A percentile compares a stretch with the other conserved stretches of the same genome.
phyloP scores from a whole-genome alignment of 1,139 yeast species.

The Geotrichum carabidarum region DNA sequence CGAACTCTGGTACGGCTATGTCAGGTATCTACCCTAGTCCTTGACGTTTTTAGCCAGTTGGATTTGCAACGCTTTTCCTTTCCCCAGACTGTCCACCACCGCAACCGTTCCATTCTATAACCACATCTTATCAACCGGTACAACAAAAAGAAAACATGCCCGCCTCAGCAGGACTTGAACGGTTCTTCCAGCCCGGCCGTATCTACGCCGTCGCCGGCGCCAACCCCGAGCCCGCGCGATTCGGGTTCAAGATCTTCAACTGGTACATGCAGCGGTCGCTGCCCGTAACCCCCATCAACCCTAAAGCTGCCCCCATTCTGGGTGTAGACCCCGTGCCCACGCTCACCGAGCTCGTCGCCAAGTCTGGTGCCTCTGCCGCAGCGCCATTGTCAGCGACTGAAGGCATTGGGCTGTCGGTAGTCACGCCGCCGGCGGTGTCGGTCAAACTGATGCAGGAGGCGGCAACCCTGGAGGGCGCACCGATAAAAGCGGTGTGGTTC shows the following conservation, averaged over 20 bases:
- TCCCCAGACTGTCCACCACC: background rate
- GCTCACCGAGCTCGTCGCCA: constrained; percentile 38
- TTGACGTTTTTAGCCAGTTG: too few relatives aligned
- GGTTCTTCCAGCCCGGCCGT: constrained; percentile 50
- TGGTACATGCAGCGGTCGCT: constrained; percentile 62
- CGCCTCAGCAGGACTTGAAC: constrained; percentile 28
- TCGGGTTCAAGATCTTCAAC: constrained; percentile 61
- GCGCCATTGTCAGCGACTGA: background rate
- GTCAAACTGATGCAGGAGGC: constrained; percentile 45
- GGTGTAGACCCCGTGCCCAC: constrained; percentile 43
- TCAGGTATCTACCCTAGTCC: too few relatives aligned
- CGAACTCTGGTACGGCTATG: too few relatives aligned
- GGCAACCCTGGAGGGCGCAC: constrained; percentile 31
- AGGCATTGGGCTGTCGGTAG: constrained; percentile 37
- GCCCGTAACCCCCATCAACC: constrained; percentile 63
- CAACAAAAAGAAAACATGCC: background rate
- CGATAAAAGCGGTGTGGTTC: constrained; percentile 64
- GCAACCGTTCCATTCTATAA: background rate
- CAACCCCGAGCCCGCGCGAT: constrained; percentile 57
- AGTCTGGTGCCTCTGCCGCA: constrained; percentile 22
- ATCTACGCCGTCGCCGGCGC: constrained; percentile 71
- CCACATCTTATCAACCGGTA: background rate
- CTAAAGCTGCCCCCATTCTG: constrained; percentile 48
- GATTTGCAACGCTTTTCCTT: background rate
- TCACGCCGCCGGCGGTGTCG: constrained; percentile 69